Evolutionary conservation across 371 early-diverging fungal genomes (phyloP), one percentile per base, ranked within the genome.

Genomic region (Apophysomyces variabilis): DNA sequence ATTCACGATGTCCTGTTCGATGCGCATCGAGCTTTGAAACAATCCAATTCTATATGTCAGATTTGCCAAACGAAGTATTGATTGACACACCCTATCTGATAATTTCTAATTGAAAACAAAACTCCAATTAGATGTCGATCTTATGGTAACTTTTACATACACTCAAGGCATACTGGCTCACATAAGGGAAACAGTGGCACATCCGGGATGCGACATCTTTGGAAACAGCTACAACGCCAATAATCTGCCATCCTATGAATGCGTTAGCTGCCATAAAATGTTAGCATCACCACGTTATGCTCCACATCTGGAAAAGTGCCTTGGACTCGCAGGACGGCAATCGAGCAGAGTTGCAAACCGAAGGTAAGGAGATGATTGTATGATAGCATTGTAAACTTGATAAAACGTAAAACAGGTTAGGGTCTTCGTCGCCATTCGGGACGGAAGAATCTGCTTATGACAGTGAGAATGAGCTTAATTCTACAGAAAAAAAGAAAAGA

Each of bases 221-320:
- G 92, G 93, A 11, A 88, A 89, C 58, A 85, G 77, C 16, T 86
- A 87, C 46, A 84, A 78, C 43, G 62, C 80, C 26, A 82, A 79
- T 60, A 82, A 76, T 56, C 67, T 82, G 60, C 92, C 91, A 32
- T 80, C 85, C 7, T 89, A 86, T 71, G 85, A 92, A 59, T 96
- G 96, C 69, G 87, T 87, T 21, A 90, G 87, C 71, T 96, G 96
- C 77, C 82, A 86, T 64, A 85, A 86, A 36, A 73, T 80, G 43
- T 90, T 87, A 71, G 92, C 95, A 11, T 87, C 93, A 12, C 82
- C 87, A 36, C 81, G 95, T 66, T 96, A 92, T 70, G 94, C 95
- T 0, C 86, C 93, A 16, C 95, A 95, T 76, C 73, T 96, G 62
- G 95, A 95, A 74, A 95, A 94, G 66, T 96, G 96, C 76, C 78